Evolutionary conservation across 2,329 filamentous ascomycete species (phyloP).

Genomic region (Helminthosporium solani): DNA sequence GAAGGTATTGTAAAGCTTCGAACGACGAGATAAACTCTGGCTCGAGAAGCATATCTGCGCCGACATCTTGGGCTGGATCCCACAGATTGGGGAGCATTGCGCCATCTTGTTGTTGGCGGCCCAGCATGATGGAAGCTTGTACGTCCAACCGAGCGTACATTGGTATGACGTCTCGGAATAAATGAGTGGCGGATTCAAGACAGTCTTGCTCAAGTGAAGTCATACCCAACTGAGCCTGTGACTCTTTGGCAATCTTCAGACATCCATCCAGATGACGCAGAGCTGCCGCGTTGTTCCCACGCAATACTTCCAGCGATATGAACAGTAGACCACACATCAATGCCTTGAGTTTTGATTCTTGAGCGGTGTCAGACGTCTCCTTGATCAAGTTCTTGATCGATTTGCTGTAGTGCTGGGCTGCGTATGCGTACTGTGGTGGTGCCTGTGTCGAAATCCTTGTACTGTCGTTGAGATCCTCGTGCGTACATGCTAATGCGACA

Average conservation of each 20-base stretch:
- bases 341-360: conserved; percentile 8
- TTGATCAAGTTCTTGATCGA: conserved; percentile 16
- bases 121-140: neutral
- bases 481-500: conserved; percentile 16
- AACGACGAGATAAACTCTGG: neutral
- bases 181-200: conserved; percentile 7
- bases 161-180: conserved; percentile 12
- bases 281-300: conserved; percentile 14
- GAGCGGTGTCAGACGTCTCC: conserved; percentile 11
- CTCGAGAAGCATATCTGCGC: neutral
- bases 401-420: conserved; percentile 16
- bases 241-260: conserved; percentile 17
- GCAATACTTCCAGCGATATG: conserved; percentile 16
- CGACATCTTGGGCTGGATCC: too few species aligned
- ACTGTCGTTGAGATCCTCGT: conserved; percentile 13
- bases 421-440: conserved; percentile 12
- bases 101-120: neutral
- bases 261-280: conserved; percentile 15
- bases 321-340: conserved; percentile 20
- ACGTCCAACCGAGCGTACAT: neutral
- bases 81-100: too few species aligned
- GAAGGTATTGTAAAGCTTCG: neutral
- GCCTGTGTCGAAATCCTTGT: conserved; percentile 1
- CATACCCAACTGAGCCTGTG: conserved; percentile 8
- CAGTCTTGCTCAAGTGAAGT: neutral